Evolutionary conservation across 2,329 filamentous ascomycete genomes (phyloP).

Genomic region (Paramyrothecium roridum): DNA sequence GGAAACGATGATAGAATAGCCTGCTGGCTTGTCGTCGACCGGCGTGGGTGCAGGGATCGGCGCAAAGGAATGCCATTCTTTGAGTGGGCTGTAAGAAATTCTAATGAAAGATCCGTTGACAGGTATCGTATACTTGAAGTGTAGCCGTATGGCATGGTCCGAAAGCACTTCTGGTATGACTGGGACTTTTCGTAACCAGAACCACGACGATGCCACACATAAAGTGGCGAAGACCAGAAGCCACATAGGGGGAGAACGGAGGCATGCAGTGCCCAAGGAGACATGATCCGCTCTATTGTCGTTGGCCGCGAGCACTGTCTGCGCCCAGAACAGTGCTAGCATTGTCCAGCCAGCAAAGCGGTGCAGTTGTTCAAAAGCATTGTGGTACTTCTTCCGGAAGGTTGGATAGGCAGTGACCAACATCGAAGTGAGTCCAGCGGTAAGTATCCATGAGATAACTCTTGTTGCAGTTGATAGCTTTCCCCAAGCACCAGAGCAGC

Average conservation of each 20-base stretch:
- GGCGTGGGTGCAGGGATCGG: constrained; percentile 54
- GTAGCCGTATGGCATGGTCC: constrained; percentile 62
- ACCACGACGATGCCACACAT: constrained; percentile 65
- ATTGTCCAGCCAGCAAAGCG: constrained; percentile 66
- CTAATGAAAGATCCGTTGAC: constrained; percentile 30
- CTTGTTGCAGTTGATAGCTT: constrained; percentile 38
- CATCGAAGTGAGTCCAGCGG: constrained; percentile 51
- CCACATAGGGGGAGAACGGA: constrained; percentile 49
- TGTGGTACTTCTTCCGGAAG: constrained; percentile 56
- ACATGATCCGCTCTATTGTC: constrained; percentile 22
- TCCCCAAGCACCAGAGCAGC: constrained; percentile 14
- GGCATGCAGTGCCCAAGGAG: constrained; percentile 13
- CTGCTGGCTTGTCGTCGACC: constrained; percentile 15
- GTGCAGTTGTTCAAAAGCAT: constrained; percentile 64
- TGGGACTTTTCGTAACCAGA: constrained; percentile 58
- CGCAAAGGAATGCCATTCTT: constrained; percentile 68
- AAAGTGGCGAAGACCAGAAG: constrained; percentile 56
- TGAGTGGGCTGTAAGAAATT: constrained; percentile 54
- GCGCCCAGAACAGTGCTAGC: constrained; percentile 57
- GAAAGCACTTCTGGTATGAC: constrained; percentile 64
- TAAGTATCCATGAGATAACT: constrained; percentile 48
- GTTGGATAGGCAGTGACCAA: constrained; percentile 56
- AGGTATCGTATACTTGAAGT: constrained; percentile 56
- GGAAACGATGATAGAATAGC: constrained; percentile 62
- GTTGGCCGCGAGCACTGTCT: constrained; percentile 48